A percentile compares a stretch with the other conserved stretches of the same genome.
phyloP scores from a whole-genome alignment of 805 yeast genomes.

The Hyphopichia homilentoma region DNA sequence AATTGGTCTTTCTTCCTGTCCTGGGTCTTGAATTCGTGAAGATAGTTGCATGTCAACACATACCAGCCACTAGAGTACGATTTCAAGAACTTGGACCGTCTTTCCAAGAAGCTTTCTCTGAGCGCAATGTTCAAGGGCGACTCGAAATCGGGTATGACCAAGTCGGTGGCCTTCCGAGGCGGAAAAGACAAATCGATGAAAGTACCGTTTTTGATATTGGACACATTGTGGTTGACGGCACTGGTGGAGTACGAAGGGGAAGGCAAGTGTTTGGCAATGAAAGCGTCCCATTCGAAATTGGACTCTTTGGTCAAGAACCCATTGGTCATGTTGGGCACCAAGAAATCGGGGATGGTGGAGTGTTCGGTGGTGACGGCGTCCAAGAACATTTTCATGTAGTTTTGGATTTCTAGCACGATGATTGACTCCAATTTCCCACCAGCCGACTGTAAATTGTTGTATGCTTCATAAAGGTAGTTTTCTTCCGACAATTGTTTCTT shows the following conservation, averaged over 20 bases:
- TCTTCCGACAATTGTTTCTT: constrained; percentile 78
- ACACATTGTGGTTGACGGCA: constrained; percentile 23
- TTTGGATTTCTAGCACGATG: constrained; percentile 82
- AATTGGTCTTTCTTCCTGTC: constrained; percentile 78
- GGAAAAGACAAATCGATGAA: constrained; percentile 40
- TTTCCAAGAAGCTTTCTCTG: constrained; percentile 77
- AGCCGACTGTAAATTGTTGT: constrained; percentile 76
- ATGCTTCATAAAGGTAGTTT: constrained; percentile 84
- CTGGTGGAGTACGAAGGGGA: constrained; percentile 21
- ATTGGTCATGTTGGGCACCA: constrained; percentile 55
- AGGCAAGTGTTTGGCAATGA: constrained; percentile 62
- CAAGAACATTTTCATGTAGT: constrained; percentile 70
- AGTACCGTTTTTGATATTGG: constrained; percentile 29
- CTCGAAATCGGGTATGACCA: constrained; percentile 62
- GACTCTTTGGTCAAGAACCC: constrained; percentile 73
- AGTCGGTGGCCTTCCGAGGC: constrained; percentile 40
- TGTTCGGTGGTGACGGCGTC: constrained; percentile 70
- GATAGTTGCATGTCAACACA: constrained; percentile 80
- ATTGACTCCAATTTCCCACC: constrained; percentile 85
- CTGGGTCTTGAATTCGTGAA: constrained; percentile 84
- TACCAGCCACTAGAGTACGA: constrained; percentile 90
- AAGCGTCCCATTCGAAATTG: constrained; percentile 84
- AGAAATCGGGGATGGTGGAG: constrained; percentile 60
- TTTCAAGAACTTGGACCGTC: constrained; percentile 87
- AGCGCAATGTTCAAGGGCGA: constrained; percentile 63